Evolutionary conservation across 1,284 basidiomycete species (phyloP).

Genomic region (Irpex sp.): DNA sequence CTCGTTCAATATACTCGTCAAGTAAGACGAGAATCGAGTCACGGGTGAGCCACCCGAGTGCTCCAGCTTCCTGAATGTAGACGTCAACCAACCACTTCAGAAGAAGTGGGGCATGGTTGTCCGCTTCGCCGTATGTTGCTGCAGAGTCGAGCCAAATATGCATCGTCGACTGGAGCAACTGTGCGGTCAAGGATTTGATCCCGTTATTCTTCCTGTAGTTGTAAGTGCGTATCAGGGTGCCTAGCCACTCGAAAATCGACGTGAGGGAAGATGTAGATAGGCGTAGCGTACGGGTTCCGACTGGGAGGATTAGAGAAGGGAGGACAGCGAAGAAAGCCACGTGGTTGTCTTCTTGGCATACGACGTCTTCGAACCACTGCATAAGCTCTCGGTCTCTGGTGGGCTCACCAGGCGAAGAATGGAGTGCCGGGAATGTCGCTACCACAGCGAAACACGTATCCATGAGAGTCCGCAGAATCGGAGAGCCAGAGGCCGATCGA

Average conservation of each 20-base stretch:
- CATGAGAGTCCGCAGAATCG: constrained; percentile 31
- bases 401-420: constrained; percentile 50
- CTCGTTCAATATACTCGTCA: constrained; percentile 57
- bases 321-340: constrained; percentile 57
- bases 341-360: constrained; percentile 33
- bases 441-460: constrained; percentile 53
- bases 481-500: constrained; percentile 23
- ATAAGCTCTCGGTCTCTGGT: constrained; percentile 64
- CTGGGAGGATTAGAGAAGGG: constrained; percentile 52
- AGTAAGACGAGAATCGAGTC: constrained; percentile 66
- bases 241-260: constrained; percentile 50
- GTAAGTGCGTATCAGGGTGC: constrained; percentile 54
- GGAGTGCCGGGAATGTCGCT: constrained; percentile 55
- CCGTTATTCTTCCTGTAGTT: constrained; percentile 52
- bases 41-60: constrained; percentile 67
- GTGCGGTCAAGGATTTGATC: constrained; percentile 52
- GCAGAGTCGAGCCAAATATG: constrained; percentile 57
- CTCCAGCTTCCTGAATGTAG: constrained; percentile 35
- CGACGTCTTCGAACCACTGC: constrained; percentile 44
- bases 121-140: constrained; percentile 35
- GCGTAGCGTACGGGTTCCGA: constrained; percentile 51
- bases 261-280: constrained; percentile 50
- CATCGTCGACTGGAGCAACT: constrained; percentile 66
- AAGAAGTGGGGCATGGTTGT: constrained; percentile 33
- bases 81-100: constrained; percentile 47